These are phyloP conservation scores for Eimeria tenella DNA, from an alignment of 169 alveolate species.

Conservation along the genomic window DNA sequence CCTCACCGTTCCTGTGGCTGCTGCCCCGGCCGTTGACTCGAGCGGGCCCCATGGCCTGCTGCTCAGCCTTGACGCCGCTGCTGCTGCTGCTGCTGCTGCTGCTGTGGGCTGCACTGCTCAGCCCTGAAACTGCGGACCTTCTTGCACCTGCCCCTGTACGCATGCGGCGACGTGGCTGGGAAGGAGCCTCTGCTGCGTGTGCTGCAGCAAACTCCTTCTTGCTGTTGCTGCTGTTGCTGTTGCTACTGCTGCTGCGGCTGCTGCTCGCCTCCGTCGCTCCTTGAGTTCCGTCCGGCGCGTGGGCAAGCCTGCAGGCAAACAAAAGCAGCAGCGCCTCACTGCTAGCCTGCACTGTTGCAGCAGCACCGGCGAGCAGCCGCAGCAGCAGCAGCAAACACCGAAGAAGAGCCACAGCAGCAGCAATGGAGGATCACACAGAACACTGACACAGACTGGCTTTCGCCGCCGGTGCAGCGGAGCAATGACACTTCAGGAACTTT, in stretches of 20 bases:
- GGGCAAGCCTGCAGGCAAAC: neutral
- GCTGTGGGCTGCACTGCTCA: neutral
- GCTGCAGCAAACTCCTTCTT: neutral
- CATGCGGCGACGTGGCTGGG: slow-evolving; percentile 2
- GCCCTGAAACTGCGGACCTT: neutral
- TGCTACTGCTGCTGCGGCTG: neutral
- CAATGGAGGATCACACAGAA: no score
- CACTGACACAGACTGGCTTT: no score
- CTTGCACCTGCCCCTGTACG: neutral
- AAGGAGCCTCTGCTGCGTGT: neutral
- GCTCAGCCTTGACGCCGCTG: neutral
- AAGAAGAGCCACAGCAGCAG: no score
- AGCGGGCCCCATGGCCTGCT: neutral
- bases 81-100: slow-evolving; percentile 3
- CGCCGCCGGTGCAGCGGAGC: no score
- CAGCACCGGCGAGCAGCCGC: neutral
- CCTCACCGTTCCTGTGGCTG: slow-evolving; percentile 6
- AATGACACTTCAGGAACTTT: no score
- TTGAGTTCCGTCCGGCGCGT: neutral
- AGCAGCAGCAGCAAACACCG: neutral
- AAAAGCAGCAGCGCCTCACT: neutral
- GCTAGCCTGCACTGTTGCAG: neutral
- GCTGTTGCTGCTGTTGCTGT: neutral
- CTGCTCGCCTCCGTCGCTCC: neutral
- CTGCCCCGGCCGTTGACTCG: neutral